phyloP scores from a whole-genome alignment of 164 flowering plant species.

The Vitis rupestris region DNA sequence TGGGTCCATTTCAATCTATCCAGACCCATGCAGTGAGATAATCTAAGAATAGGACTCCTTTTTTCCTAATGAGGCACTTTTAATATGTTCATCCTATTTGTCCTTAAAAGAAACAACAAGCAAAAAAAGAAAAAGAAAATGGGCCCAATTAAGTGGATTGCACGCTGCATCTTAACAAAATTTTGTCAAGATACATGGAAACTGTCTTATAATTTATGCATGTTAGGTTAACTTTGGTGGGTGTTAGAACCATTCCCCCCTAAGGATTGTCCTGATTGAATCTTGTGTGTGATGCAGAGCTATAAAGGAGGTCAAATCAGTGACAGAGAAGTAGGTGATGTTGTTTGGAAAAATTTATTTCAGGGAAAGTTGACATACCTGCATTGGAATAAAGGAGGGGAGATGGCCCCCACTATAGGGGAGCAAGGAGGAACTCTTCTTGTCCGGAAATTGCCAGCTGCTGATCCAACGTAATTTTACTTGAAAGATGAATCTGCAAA shows the following conservation, averaged over 20 bases:
- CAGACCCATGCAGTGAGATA: no score
- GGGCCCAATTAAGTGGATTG: no score
- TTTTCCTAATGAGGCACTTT: no score
- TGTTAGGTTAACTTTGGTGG: not conserved
- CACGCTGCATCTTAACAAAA: no score
- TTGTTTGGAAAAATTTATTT: constrained; percentile 52
- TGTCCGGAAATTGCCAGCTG: constrained; percentile 74
- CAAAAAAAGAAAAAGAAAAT: no score
- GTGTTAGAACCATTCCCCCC: not conserved
- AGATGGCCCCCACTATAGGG: constrained; percentile 76
- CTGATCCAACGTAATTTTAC: constrained; percentile 60
- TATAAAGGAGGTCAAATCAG: constrained; percentile 52
- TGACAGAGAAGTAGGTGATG: constrained; percentile 41
- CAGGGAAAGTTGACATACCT: constrained; percentile 80
- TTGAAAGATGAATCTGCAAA: not conserved
- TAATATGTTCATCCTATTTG: no score
- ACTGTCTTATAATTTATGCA: no score
- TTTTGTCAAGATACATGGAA: no score
- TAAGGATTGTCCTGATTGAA: not conserved
- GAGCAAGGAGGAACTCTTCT: constrained; percentile 72
- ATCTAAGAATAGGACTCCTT: no score
- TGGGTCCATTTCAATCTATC: no score
- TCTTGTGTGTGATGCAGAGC: constrained; percentile 42
- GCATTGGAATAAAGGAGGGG: constrained; percentile 78
- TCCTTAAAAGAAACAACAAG: no score